Evolutionary conservation across 2,329 filamentous ascomycete genomes (phyloP), one percentile per base, ranked within the genome.

Genomic region (Fusarium sublunatum): DNA sequence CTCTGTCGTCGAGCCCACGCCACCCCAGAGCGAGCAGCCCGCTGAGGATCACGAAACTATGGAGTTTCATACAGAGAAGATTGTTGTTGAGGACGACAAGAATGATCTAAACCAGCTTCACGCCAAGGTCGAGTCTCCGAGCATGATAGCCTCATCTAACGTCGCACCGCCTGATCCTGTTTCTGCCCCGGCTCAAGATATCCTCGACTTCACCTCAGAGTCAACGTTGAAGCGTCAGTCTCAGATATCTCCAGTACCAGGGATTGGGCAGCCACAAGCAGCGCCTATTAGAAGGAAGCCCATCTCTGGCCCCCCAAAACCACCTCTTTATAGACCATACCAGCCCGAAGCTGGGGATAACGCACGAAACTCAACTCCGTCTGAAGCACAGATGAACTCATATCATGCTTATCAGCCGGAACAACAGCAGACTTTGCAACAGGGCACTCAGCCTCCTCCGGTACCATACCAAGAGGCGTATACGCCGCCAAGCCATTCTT

Each of bases 201-300:
- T 60, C 2, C 48, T 61, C n/a, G 56, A 61, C n/a, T 49, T 45
- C 7, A 35, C 8, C 2, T 26, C 52, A 4, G 46, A 48, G 4
- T 24, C 40, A 24, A 6, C 38, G 1, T 52, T 41, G 12, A 55
- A 38, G 6, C 54, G 22, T 2, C 54, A 44, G 8, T 38, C 26
- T 2, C 55, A 57, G 12, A 2, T 38, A 7, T n/a, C 44, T 7
- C 19, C 48, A 38, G 13, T 4, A 4, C 11, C n/a, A 6, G 15
- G 22, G 4, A 12, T 2, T 8, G 38, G 8, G 9, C 57, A 39
- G 12, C 22, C 36, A 2, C 15, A 32, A 26, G 13, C 39, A 31
- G 45, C 31, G 3, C 61, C 56, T 1, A 64, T 64, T 28, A 61
- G 25, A 34, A 61, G 61, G 13, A 64, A 64, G 5, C 61, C 61